Base-by-base conservation (phyloP, 805 yeast species). In the Yarrowia sp. region DNA sequence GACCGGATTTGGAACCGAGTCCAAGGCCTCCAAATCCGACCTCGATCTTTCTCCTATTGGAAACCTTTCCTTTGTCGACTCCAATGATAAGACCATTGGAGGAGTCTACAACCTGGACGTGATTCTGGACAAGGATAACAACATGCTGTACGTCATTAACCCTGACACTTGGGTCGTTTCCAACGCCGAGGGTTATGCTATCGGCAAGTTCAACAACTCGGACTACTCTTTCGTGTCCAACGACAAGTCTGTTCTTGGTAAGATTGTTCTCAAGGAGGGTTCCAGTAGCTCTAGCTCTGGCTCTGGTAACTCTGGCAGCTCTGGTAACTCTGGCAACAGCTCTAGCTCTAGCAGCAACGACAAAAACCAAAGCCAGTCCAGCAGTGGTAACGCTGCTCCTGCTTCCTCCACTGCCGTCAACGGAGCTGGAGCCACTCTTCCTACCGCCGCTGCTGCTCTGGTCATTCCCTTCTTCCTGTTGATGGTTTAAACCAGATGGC, bases 361-460 rank as follows among this genome's bases (percentile, higher is more conserved):
- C n/a, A n/a, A n/a, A n/a, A n/a, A n/a, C n/a, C n/a, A n/a, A n/a
- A n/a, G n/a, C n/a, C n/a, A n/a, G n/a, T 30, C 38, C 6, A 19
- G 38, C 19, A 26, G 17, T 19, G 19, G 12, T 9, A 16, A 16
- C n/a, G 4, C 49, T 24, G 32, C 14, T 1, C 10, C 28, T 21
- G n/a, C 46, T 6, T 41, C 46, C 16, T 43, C 49, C 33, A 26
- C 17, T 17, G n/a, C 30, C 17, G 26, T 40, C 8, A 21, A 21
- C 24, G 52, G 35, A 17, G 35, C 52, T 17, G 52, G 52, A 28
- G 33, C 58, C 11, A 35, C 58, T 16, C 30, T n/a, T 12, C 22
- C 58, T 12, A 51, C 58, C n/a, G 58, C 58, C 11, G 58, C 58
- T 22, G 58, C 58, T 5, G 58, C 58, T 3, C n/a, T 51, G n/a